Evolutionary conservation across 176 grass and related monocot genomes (phyloP), one percentile per base, ranked within the genome.

Genomic region (Zoysia pacifica): DNA sequence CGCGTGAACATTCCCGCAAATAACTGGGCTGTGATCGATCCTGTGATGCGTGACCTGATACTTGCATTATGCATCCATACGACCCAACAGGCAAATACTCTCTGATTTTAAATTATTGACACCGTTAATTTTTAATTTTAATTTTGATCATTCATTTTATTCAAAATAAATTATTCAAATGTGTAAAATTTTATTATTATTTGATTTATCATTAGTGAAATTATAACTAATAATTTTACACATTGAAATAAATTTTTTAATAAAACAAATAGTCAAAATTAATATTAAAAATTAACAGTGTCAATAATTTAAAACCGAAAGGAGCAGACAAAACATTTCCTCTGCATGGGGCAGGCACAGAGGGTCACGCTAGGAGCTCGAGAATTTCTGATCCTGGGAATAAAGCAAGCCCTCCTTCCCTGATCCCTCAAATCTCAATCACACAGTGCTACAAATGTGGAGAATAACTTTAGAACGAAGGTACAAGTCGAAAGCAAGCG

Each of bases 381-480:
- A 67, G 44, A 45, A 19, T 58, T 58, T 61, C 14, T 47, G 62
- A 52, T 84, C 7, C 38, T 19, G 53, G 62, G 86, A 74, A 88
- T 79, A 79, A 83, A 79, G 69, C 53, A 83, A 79, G 69, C 53
- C 69, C 62, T n/a, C 45, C 69, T 18, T 42, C 75, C 9, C 7
- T n/a, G 4, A 60, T 35, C 19, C 58, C 49, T 53, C 38, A 79
- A 66, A 15, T 48, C 48, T 47, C 48, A 59, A 18, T 72, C 83
- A 65, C 41, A 71, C 41, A 43, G 2, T 72, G 43, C 44, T 38
- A 44, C 74, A 62, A 62, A 36, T 62, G 66, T 65, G 85, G 13
- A 48, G 80, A 64, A 38, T 73, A 62, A 47, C 63, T 83, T 79
- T 11, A 9, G 54, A 79, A 76, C 47, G 75, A 53, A 62, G 76